Percentiles rank a stretch among this genome's conserved stretches.
Evolutionary conservation across 768 basidiomycete genomes (phyloP).

Genomic region (Kwoniella pini): DNA sequence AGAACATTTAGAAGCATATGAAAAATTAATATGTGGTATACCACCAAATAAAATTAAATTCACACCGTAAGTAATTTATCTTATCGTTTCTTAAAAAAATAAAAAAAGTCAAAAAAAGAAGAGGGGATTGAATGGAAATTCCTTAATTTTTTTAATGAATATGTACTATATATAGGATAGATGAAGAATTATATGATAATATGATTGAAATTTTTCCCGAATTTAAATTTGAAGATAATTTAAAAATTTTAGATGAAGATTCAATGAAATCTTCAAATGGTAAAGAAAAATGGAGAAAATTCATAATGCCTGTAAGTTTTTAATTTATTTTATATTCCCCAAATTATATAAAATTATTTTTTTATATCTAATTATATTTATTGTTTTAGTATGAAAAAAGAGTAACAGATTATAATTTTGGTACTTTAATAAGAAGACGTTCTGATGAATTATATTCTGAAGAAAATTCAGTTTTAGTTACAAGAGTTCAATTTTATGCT

Average conservation of each 20-base stretch:
- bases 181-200: conserved; percentile 87
- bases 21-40: conserved; percentile 85
- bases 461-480: conserved; percentile 91
- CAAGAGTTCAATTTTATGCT: conserved; percentile 74
- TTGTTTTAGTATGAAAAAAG: conserved; percentile 76
- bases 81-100: too few species aligned
- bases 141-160: too few species aligned
- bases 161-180: conserved; percentile 63
- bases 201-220: conserved; percentile 80
- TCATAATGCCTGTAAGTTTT: conserved; percentile 62
- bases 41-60: conserved; percentile 72
- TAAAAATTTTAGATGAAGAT: conserved; percentile 75
- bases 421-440: conserved; percentile 84
- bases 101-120: too few species aligned
- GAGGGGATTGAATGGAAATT: too few species aligned
- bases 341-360: too few species aligned
- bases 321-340: too few species aligned
- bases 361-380: neutral
- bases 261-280: conserved; percentile 85
- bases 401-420: conserved; percentile 93
- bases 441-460: conserved; percentile 79
- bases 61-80: conserved; percentile 65
- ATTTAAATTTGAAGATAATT: conserved; percentile 56
- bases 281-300: conserved; percentile 87
- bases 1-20: conserved; percentile 97